These are phyloP conservation scores for Eucalyptus pauciflora DNA, from an alignment of 345 rosid genomes.

Conservation along the genomic window DNA sequence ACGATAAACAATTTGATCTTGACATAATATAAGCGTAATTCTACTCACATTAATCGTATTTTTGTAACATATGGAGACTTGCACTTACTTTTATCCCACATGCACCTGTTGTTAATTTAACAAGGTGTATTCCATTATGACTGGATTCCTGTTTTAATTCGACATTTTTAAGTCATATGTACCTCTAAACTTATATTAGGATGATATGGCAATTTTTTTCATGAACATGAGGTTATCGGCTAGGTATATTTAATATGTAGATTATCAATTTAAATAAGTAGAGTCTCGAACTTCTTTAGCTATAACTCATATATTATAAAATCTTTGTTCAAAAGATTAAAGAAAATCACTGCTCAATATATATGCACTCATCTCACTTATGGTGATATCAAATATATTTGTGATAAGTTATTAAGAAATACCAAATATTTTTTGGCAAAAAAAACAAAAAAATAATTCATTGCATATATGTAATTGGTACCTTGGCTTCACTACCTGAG, in stretches of 20 bases:
- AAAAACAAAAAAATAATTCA: too few species aligned
- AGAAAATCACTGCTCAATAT: not conserved
- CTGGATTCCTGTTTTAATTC: not conserved
- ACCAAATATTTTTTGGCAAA: not conserved
- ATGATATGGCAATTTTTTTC: rapidly evolving
- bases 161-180: not conserved
- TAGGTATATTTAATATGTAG: not conserved
- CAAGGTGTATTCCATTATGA: rapidly evolving
- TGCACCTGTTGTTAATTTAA: too few species aligned
- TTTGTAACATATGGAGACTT: too few species aligned
- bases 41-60: too few species aligned
- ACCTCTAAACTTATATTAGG: not conserved
- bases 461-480: not conserved
- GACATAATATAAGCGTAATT: not conserved
- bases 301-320: not conserved
- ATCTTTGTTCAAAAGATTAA: not conserved
- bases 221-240: not conserved
- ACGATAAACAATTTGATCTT: too few species aligned
- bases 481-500: not conserved
- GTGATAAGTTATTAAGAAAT: not conserved
- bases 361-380: not conserved
- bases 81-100: too few species aligned
- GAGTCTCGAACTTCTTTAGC: rapidly evolving
- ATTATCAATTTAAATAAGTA: not conserved
- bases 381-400: not conserved